These are phyloP conservation scores for Porogramme epimiltina DNA, from an alignment of 1,284 basidiomycete species.

Conservation along the genomic window DNA sequence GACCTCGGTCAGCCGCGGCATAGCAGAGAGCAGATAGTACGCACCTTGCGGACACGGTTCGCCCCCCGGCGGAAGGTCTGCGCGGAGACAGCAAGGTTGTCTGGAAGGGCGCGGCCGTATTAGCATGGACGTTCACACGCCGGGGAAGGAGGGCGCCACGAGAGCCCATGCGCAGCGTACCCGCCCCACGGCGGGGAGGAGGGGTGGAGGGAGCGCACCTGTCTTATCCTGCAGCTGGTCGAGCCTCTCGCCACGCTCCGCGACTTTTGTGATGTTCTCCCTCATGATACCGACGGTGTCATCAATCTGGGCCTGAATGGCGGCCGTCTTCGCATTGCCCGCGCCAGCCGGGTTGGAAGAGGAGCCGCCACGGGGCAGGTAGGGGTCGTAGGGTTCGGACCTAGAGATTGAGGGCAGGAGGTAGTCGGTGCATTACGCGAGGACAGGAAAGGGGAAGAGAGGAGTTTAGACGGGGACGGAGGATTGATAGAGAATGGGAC, in stretches of 20 bases:
- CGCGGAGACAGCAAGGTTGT: constrained; percentile 97
- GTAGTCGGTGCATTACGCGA: background rate
- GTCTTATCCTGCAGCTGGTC: constrained; percentile 98
- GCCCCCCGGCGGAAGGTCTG: constrained; percentile 98
- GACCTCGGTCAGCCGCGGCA: background rate
- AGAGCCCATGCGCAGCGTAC: constrained; percentile 42
- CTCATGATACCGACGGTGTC: constrained; percentile 97
- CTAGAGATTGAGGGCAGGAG: constrained; percentile 36
- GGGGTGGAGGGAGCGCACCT: constrained; percentile 48
- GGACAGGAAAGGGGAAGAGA: background rate
- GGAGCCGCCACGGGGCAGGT: constrained; percentile 82
- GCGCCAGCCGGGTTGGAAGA: constrained; percentile 54
- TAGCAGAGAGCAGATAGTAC: constrained; percentile 37
- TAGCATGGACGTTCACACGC: constrained; percentile 8
- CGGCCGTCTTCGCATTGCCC: constrained; percentile 84
- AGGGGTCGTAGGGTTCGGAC: constrained; percentile 96
- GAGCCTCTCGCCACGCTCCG: constrained; percentile 92
- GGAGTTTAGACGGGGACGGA: constrained; percentile 10
- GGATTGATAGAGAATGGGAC: constrained; percentile 20
- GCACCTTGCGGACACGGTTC: constrained; percentile 95
- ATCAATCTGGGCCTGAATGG: constrained; percentile 93
- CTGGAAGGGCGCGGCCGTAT: constrained; percentile 42
- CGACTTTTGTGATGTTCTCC: constrained; percentile 96
- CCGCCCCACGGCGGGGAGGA: background rate
- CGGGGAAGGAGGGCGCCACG: background rate